These are phyloP conservation scores for Nepenthes alata DNA, from an alignment of 179 eudicot species.

Conservation along the genomic window DNA sequence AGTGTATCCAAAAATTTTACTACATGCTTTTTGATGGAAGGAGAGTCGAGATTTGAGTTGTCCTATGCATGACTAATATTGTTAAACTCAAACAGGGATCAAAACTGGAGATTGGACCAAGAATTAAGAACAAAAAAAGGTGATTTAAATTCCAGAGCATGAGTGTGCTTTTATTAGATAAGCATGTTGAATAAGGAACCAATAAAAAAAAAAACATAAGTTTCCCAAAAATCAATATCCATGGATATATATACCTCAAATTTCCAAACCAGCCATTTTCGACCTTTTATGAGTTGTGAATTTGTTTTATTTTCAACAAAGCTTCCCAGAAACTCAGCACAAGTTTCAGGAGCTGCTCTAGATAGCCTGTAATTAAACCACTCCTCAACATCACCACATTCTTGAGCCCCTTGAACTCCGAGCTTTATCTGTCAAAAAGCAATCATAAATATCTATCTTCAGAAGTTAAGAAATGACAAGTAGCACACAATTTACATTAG, in stretches of 20 bases:
- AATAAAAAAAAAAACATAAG: too few relatives aligned
- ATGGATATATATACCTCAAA: constrained; percentile 49
- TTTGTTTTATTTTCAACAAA: constrained; percentile 72
- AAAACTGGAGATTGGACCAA: not conserved
- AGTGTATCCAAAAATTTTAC: too few relatives aligned
- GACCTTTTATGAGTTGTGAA: constrained; percentile 60
- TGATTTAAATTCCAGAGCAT: too few relatives aligned
- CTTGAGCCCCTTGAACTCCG: constrained; percentile 86
- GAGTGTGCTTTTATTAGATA: too few relatives aligned
- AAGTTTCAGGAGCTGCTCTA: constrained; percentile 98
- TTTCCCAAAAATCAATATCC: not conserved
- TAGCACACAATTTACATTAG: too few relatives aligned
- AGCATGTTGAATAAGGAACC: too few relatives aligned
- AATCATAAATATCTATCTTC: not conserved
- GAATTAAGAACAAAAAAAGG: not conserved
- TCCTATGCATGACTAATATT: too few relatives aligned
- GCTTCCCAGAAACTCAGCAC: constrained; percentile 95
- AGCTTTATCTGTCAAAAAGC: constrained; percentile 53
- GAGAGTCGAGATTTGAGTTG: too few relatives aligned
- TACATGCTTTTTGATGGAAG: too few relatives aligned
- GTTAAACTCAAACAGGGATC: not conserved
- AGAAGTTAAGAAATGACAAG: too few relatives aligned
- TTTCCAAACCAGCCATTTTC: constrained; percentile 96
- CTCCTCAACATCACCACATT: constrained; percentile 90
- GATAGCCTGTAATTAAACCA: constrained; percentile 96